A percentile compares a stretch with the other conserved stretches of the same genome.
Conservation (phyloP, 352 stramenopile genomes). For the Paralagenidium karlingii region DNA sequence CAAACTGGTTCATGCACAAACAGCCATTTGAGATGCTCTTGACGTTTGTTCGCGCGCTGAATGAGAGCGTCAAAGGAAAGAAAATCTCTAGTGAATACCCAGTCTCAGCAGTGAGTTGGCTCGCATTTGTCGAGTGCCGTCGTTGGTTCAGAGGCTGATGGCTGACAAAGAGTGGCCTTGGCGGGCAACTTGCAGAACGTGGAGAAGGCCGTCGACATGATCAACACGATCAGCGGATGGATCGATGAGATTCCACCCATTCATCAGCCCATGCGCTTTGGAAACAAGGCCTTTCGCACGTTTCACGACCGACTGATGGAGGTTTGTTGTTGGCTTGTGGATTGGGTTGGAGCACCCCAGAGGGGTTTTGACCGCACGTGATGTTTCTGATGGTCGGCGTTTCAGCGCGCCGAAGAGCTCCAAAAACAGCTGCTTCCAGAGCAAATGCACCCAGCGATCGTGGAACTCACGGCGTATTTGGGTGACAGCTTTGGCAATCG, state of each 20-base stretch:
- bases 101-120: slow-evolving; percentile 56
- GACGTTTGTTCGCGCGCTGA: slow-evolving; percentile 71
- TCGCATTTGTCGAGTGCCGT: no score
- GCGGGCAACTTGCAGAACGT: slow-evolving; percentile 34
- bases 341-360: not conserved
- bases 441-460: slow-evolving; percentile 43
- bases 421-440: slow-evolving; percentile 51
- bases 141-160: no score
- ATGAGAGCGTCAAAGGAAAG: slow-evolving; percentile 59
- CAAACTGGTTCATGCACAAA: not conserved
- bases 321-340: slow-evolving; percentile 11
- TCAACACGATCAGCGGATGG: slow-evolving; percentile 67
- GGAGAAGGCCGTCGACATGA: slow-evolving; percentile 38
- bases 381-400: not conserved
- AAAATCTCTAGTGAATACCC: slow-evolving; percentile 42
- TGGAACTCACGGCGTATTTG: slow-evolving; percentile 92
- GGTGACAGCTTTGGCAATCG: slow-evolving; percentile 95
- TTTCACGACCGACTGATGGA: slow-evolving; percentile 80
- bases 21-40: slow-evolving; percentile 74
- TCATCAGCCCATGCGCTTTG: slow-evolving; percentile 90
- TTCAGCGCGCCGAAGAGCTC: slow-evolving; percentile 30
- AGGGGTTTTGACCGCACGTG: not conserved
- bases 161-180: no score
- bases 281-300: slow-evolving; percentile 89
- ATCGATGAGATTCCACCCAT: slow-evolving; percentile 87